Evolutionary conservation across 352 stramenopile species (phyloP), one percentile per base, ranked within the genome.

Genomic region (Globisporangium rhizosaccharum): DNA sequence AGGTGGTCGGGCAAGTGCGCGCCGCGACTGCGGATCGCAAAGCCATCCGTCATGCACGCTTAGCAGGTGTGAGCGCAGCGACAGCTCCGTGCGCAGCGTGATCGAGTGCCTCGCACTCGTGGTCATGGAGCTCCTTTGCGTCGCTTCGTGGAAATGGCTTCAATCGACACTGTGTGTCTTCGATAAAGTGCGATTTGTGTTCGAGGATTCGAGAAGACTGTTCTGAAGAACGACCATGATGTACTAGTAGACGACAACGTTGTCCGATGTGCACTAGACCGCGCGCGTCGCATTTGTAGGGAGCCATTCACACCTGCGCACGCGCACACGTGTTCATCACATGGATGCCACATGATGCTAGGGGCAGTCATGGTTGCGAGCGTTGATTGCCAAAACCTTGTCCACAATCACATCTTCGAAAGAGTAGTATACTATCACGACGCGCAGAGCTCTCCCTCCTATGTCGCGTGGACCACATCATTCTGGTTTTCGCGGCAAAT

Each of bases 1-100:
- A 81, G 28, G 36, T 72, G 64, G 53, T 79, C 71, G 1, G 62
- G 60, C 54, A 81, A 47, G 57, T 81, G 71, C 33, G 60, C 49
- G 30, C 60, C 65, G 47, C 69, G 71, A 41, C 71, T 67, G 53
- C 64, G 64, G 18, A 72, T 39, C 20, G 59, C 52, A 55, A 78
- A 73, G 1, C 56, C 55, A 33, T 73, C 59, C 1, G 48, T 11
- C 61, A 64, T 63, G 30, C 12, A 5, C 1, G 20, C 28, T 55
- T 10, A 45, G 15, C 14, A 46, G 14, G 14, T 15, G 41, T n/a
- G 20, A 47, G 28, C 4, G 36, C 4, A 28, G 20, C 51, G n/a
- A 12, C 17, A 23, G 17, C 17, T 26, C 37, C 9, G n/a, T 28
- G 17, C 25, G 51, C 14, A 33, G 26, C 3, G 23, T 18, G 23